These are phyloP conservation scores for Wickerhamomyces hampshirensis DNA, from an alignment of 805 yeast genomes.

Conservation along the genomic window DNA sequence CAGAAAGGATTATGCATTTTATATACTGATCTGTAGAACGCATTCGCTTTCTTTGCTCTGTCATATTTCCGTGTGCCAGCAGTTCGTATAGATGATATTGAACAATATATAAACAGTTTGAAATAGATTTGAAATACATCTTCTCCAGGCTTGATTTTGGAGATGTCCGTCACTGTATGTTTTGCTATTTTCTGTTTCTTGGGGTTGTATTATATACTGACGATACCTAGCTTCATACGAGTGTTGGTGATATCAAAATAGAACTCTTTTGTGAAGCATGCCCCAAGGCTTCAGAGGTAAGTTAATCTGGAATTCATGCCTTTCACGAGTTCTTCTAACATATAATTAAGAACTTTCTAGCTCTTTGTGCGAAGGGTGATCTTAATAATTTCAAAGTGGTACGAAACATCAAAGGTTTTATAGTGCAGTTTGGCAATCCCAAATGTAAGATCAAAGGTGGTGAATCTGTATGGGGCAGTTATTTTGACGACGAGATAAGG, in stretches of 20 bases:
- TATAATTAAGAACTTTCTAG: conserved; percentile 33
- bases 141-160: no score
- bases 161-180: conserved; percentile 23
- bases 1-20: no score
- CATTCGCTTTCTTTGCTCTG: no score
- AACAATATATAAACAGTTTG: no score
- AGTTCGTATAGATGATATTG: no score
- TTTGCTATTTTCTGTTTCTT: background rate
- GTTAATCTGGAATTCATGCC: conserved; percentile 4
- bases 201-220: no score
- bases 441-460: conserved; percentile 75
- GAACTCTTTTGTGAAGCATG: conserved; percentile 34
- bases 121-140: no score
- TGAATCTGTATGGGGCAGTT: conserved; percentile 74
- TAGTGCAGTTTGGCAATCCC: conserved; percentile 89
- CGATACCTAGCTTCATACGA: conserved; percentile 38
- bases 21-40: no score
- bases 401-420: conserved; percentile 63
- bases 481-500: conserved; percentile 77
- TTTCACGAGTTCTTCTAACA: conserved; percentile 1
- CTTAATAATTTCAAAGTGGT: conserved; percentile 56
- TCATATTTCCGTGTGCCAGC: no score
- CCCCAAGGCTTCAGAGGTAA: conserved; percentile 34
- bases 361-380: conserved; percentile 40
- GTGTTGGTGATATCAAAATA: conserved; percentile 33